These are phyloP conservation scores for Mycena amicta DNA, from an alignment of 768 basidiomycete genomes.

Conservation along the genomic window DNA sequence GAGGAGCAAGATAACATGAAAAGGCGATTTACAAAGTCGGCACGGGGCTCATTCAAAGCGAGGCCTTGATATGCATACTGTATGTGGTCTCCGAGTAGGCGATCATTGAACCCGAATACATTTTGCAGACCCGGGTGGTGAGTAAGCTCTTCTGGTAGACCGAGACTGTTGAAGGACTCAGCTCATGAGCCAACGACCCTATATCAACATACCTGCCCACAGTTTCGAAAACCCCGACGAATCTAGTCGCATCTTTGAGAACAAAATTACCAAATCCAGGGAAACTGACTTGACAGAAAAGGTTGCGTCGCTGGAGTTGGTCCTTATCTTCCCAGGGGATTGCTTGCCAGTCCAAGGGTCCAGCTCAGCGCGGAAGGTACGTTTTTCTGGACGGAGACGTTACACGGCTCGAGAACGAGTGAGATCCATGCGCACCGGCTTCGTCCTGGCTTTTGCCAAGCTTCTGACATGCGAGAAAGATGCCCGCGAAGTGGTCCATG, in stretches of 20 bases:
- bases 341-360: conserved; percentile 54
- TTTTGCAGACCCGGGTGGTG: conserved; percentile 44
- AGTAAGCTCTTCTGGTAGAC: conserved; percentile 67
- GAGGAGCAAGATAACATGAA: not conserved
- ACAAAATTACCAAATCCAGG: not conserved
- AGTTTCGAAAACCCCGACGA: conserved; percentile 77
- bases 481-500: conserved; percentile 71
- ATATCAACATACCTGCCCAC: no score
- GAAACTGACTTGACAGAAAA: conserved; percentile 65
- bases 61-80: conserved; percentile 69
- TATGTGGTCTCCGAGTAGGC: conserved; percentile 60
- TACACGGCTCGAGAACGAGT: not conserved
- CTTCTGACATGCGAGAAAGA: conserved; percentile 64
- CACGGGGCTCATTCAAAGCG: conserved; percentile 66
- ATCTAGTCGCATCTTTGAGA: conserved; percentile 39
- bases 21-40: conserved; percentile 60
- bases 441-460: conserved; percentile 55
- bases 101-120: conserved; percentile 69
- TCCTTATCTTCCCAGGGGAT: conserved; percentile 57
- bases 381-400: conserved; percentile 33
- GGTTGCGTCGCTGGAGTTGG: conserved; percentile 42
- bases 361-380: conserved; percentile 44
- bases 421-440: conserved; percentile 35
- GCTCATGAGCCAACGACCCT: no score
- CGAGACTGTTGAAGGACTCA: no score